A percentile compares a stretch with the other conserved stretches of the same genome.
These are phyloP conservation scores for Osmanthus fragrans DNA, from an alignment of 257 asterid species.

Conservation along the genomic window DNA sequence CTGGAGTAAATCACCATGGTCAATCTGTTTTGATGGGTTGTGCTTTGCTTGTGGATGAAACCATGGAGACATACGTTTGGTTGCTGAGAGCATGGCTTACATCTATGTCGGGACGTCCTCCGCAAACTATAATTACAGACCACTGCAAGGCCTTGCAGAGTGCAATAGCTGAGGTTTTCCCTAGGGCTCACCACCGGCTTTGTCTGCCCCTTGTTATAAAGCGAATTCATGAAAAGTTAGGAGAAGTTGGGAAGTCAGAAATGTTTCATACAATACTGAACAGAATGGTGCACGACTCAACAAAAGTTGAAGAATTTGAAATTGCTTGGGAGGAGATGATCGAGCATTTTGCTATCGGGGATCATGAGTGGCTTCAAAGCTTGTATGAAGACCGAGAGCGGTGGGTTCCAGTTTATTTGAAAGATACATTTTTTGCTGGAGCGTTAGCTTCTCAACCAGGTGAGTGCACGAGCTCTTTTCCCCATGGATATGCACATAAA, in stretches of 20 bases:
- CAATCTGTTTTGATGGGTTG: conserved; percentile 45
- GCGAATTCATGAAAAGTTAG: conserved; percentile 35
- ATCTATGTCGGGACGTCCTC: conserved; percentile 48
- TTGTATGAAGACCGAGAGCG: conserved; percentile 54
- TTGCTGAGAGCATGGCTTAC: conserved; percentile 64
- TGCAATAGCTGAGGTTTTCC: conserved; percentile 56
- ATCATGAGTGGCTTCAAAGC: conserved; percentile 46
- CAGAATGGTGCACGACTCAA: conserved; percentile 40
- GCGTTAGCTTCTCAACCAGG: conserved; percentile 29
- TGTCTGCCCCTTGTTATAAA: conserved; percentile 45
- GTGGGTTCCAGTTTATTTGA: conserved; percentile 56
- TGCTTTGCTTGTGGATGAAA: conserved; percentile 48
- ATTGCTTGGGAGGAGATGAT: conserved; percentile 56
- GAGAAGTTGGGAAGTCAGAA: conserved; percentile 35
- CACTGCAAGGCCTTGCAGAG: conserved; percentile 39
- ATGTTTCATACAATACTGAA: conserved; percentile 35
- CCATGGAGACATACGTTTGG: conserved; percentile 48
- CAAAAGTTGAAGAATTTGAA: conserved; percentile 53
- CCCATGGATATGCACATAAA: conserved; percentile 38
- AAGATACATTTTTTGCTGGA: conserved; percentile 41
- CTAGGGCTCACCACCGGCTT: conserved; percentile 50
- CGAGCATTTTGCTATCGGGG: conserved; percentile 37
- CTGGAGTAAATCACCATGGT: conserved; percentile 60
- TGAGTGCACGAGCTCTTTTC: conserved; percentile 26
- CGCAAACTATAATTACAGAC: conserved; percentile 50